Conservation (phyloP, 768 basidiomycete genomes). For the Mycena filopes region DNA sequence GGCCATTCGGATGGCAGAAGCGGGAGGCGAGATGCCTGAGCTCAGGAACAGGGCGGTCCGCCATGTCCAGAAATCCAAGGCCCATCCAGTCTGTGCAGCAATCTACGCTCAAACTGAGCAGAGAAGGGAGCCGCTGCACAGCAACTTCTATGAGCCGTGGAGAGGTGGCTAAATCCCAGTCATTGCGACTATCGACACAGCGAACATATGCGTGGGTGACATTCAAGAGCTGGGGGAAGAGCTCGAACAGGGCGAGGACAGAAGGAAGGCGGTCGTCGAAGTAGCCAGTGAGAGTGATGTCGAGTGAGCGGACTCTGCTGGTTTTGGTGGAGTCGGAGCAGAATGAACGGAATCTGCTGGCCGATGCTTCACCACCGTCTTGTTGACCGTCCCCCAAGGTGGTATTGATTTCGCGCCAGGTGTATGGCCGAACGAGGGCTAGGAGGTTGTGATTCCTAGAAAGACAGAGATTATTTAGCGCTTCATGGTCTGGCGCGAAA, state of each 20-base stretch:
- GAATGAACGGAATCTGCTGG: neutral
- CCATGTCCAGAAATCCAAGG: neutral
- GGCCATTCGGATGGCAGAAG: neutral
- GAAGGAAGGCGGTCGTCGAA: constrained; percentile 6
- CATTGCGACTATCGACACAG: neutral
- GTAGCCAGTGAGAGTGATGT: neutral
- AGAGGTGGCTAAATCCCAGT: too few species aligned
- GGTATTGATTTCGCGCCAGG: constrained; percentile 8
- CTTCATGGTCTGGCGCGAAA: neutral
- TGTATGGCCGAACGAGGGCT: constrained; percentile 7
- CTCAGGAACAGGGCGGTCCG: neutral
- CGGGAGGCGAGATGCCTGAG: constrained; percentile 3
- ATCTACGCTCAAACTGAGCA: constrained; percentile 10
- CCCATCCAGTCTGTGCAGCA: neutral
- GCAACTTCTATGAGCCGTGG: neutral
- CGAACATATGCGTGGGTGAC: constrained; percentile 1
- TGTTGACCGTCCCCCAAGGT: neutral
- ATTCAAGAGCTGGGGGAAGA: neutral
- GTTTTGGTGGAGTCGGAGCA: neutral
- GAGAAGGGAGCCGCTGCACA: neutral
- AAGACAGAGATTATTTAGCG: constrained; percentile 9
- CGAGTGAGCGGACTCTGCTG: constrained; percentile 4
- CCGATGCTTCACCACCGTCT: neutral
- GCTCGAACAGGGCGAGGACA: neutral
- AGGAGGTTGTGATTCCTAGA: constrained; percentile 6